Evolutionary conservation across 1,139 yeast species (phyloP), one percentile per base, ranked within the genome.

Genomic region (Taiozyma sp.): DNA sequence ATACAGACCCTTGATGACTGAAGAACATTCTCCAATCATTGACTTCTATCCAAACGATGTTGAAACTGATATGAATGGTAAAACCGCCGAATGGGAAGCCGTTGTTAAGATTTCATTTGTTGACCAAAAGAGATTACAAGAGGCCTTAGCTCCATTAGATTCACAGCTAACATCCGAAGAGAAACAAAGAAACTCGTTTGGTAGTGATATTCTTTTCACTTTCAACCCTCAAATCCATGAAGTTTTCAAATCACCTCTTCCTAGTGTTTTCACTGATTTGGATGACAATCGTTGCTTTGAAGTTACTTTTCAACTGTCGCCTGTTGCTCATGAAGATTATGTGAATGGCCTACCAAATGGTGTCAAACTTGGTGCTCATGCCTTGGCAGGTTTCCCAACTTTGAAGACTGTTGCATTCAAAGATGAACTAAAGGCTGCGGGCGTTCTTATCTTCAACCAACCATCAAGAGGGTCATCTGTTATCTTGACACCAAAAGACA

Each of bases 61-160:
- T 55, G 91, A 84, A 50, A 77, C 89, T 46, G 99, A 95, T 70
- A 76, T 83, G 79, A 95, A 93, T 65, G 99, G 98, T 48, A 95
- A 93, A 67, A 88, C 91, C 50, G 96, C 95, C 8, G 85, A 88
- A 47, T 93, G 99, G 99, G 99, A 93, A 71, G 98, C 98, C 9
- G 97, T 93, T 50, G 97, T 93, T n/a, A 80, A 89, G 64, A 79
- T 93, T 55, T 86, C 95, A 13, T 95, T 95, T 74, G 97, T 93
- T 48, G 98, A 95, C 59, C 91, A 87, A 62, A 71, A 79, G 37
- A 77, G 93, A 55, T 75, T 93, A 53, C 71, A 87, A 48, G 80
- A 75, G 3, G 91, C 93, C 1, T 80, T 95, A 76, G 75, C 71
- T 46, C 86, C 95, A 2, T 68, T 74, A 43, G 87, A 88, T 53